A percentile compares a stretch with the other conserved stretches of the same genome.
These are phyloP conservation scores for Atractiella rhizophila DNA, from an alignment of 768 basidiomycete genomes.

Conservation along the genomic window DNA sequence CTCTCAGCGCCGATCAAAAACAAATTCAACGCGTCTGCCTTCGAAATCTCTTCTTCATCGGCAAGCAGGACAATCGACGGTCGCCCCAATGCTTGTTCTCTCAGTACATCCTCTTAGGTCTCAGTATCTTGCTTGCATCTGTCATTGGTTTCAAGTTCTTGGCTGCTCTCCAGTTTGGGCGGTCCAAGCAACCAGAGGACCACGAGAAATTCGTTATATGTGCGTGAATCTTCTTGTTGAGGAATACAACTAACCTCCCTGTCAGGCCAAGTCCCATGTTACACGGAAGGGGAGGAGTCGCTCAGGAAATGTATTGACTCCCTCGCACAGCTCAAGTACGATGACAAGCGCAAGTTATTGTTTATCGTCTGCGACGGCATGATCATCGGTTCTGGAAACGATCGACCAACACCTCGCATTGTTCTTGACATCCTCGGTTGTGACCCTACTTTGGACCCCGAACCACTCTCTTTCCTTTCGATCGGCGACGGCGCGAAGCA, in stretches of 20 bases:
- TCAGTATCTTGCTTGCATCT: constrained; percentile 75
- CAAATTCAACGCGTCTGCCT: constrained; percentile 60
- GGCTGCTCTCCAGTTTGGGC: constrained; percentile 60
- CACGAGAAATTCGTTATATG: constrained; percentile 94
- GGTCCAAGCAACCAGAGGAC: constrained; percentile 61
- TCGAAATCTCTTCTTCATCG: constrained; percentile 74
- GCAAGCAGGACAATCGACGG: constrained; percentile 72
- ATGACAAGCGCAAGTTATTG: constrained; percentile 88
- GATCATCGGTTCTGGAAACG: constrained; percentile 91
- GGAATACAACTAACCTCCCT: neutral
- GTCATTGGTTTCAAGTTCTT: constrained; percentile 93
- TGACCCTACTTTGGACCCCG: constrained; percentile 74
- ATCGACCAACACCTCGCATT: constrained; percentile 82
- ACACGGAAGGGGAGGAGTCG: constrained; percentile 78
- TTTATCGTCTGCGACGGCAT: constrained; percentile 90
- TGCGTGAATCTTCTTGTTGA: constrained; percentile 3
- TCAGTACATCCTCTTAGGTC: constrained; percentile 62
- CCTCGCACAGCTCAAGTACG: constrained; percentile 76
- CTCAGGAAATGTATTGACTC: constrained; percentile 76
- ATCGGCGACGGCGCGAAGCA: constrained; percentile 86
- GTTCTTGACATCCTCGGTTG: constrained; percentile 89
- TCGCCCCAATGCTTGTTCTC: constrained; percentile 79
- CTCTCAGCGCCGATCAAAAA: constrained; percentile 36
- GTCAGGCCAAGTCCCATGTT: constrained; percentile 63
- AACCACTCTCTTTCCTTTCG: constrained; percentile 77